phyloP scores from a whole-genome alignment of 169 alveolate genomes.

The Plasmodium malariae region DNA sequence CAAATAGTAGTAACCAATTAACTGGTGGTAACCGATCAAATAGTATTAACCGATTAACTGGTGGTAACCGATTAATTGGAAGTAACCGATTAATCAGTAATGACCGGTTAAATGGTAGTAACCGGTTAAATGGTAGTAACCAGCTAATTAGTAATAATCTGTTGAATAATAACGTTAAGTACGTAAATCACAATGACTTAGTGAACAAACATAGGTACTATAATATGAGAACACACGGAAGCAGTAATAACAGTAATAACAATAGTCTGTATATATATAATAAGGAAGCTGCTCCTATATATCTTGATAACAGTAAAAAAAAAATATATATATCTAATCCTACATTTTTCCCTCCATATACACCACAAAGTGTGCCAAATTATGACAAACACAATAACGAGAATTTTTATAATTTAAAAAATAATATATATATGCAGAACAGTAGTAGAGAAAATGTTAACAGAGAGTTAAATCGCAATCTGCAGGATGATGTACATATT shows the following conservation, averaged over 20 bases:
- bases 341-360: background rate
- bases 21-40: no score
- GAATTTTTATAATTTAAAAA: background rate
- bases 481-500: background rate
- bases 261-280: background rate
- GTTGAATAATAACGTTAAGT: background rate
- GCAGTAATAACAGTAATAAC: background rate
- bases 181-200: background rate
- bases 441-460: background rate
- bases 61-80: no score
- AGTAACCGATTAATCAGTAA: no score
- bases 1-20: no score
- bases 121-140: no score
- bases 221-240: background rate
- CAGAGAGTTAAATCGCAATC: background rate
- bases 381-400: background rate
- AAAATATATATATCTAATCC: background rate
- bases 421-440: background rate
- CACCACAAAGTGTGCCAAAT: constrained; percentile 1
- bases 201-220: background rate
- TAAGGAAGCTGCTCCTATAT: background rate
- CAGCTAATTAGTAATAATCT: background rate
- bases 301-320: background rate
- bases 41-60: no score
- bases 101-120: no score